Base-by-base conservation (phyloP, 2,329 filamentous ascomycete species). In the Diaporthe sp. region DNA sequence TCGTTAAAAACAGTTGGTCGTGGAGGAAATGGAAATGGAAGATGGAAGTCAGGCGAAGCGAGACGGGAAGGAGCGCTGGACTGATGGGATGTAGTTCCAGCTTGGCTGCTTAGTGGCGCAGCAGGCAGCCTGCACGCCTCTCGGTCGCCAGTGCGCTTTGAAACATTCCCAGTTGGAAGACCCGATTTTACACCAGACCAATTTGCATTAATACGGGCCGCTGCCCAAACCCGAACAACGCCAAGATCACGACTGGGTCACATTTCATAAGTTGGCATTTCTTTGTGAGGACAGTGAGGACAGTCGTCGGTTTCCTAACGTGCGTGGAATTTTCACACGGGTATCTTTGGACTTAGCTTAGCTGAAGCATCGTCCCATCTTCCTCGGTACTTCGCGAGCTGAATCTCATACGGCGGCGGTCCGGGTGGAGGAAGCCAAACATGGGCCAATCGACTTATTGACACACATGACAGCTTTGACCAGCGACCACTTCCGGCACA, bases 131-230 rank as follows among this genome's bases (percentile, higher is more conserved):
- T 38, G 64, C 64, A 40, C 45, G 47, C 33, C 52, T 52, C 64
- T 38, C 64, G 25, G 64, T 67, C 13, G 45, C 30, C 33, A 68
- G 64, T 54, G 64, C 47, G 33, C 64, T 68, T 54, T 68, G 64
- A 68, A 68, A 68, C 64, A 54, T 54, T 54, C 22, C 61, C 45
- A 68, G 64, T 40, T 54, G 47, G 64, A 33, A 52, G 64, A 33
- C 64, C 47, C 47, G 64, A 54, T 68, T 54, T 68, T 68, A 68
- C 64, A 67, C 45, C 64, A 38, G 40, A 38, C 64, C 45, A 40
- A 68, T 68, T 54, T 68, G 64, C 64, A 68, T 54, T 54, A 54
- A 54, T 54, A 68, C 64, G 64, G 64, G 64, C 64, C 64, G 47
- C 64, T 68, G 64, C 64, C 64, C 47, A 68, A 67, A 42, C 4